Evolutionary conservation across 148 eudicot genomes (phyloP).

Genomic region (Persicaria tinctoria): DNA sequence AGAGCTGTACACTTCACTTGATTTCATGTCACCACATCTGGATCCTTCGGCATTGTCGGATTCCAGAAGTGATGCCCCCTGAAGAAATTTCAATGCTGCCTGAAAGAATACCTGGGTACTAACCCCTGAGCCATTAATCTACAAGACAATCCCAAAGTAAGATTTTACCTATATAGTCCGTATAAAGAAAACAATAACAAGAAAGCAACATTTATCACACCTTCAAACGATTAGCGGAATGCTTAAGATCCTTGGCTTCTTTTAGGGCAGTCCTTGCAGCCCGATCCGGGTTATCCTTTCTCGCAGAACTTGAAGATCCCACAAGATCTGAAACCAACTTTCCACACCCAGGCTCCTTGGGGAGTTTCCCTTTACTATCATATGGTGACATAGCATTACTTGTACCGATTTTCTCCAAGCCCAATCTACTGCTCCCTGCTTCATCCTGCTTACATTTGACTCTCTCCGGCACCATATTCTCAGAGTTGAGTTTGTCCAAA

Average conservation of each 20-base stretch:
- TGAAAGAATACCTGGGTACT: constrained; percentile 42
- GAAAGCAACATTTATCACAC: constrained; percentile 18
- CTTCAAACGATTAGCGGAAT: constrained; percentile 42
- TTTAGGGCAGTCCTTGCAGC: constrained; percentile 38
- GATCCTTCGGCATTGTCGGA: constrained; percentile 24
- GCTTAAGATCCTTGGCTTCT: constrained; percentile 40
- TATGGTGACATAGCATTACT: constrained; percentile 14
- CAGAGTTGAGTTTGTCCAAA: constrained; percentile 16
- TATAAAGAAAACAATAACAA: constrained; percentile 5
- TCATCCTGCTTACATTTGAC: constrained; percentile 12
- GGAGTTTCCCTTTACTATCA: constrained; percentile 14
- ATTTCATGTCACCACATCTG: constrained; percentile 25
- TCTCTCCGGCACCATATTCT: constrained; percentile 7
- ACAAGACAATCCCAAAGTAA: constrained; percentile 8
- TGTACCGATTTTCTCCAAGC: constrained; percentile 18
- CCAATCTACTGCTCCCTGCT: constrained; percentile 18
- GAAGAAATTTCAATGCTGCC: constrained; percentile 48
- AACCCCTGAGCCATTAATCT: constrained; percentile 5
- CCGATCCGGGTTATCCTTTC: constrained; percentile 17
- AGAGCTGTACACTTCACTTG: constrained; percentile 28
- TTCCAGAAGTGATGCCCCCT: constrained; percentile 43
- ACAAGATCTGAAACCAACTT: constrained; percentile 8
- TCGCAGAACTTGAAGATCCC: constrained; percentile 23
- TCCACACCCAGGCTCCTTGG: constrained; percentile 10
- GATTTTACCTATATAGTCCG: background rate